Evolutionary conservation across 495 filamentous ascomycete species (phyloP), one percentile per base, ranked within the genome.

Genomic region (Gamarada debralockiae): DNA sequence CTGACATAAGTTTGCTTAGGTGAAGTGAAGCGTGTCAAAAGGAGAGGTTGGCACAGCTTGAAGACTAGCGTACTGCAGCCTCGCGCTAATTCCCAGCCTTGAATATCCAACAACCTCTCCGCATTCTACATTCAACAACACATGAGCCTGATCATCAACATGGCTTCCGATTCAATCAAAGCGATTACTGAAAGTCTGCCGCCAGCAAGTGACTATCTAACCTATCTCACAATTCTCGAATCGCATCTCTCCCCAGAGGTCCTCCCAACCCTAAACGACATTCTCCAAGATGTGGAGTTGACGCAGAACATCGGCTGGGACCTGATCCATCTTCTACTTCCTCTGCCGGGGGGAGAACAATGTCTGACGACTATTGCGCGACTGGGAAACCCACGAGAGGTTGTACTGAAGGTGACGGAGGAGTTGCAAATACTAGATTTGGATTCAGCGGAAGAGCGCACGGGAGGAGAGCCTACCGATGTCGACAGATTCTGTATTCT

Each of bases 261-360:
- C 55, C 75, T 97, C 10, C 87, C 90, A 3, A 75, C 80, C 2
- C 72, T 97, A 37, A 85, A 95, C 61, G 75, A 81, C 6, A 77
- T 95, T 31, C 73, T 97, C 43, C 89, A 95, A 67, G 86, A 95
- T 81, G 80, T 83, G 38, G 79, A 79, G 40, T 76, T 98, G 48
- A 92, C 92, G 0, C 82, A 81, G 41, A 90, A 96, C 56, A 96
- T 98, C 62, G 95, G 93, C 40, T 98, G 93, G 93, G 93, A 98
- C 63, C 69, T 98, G 37, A 86, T 98, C 7, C 85, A 88, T 63
- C 79, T 95, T 42, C 80, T 98, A 2, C 72, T 97, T 17, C 84
- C 87, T 15, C 79, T 97, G 0, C 83, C 86, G 1, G 82, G 78
- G 31, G 88, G 84, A 2, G 78, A 82, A 34, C 70, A 78, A 60